Base-by-base conservation (phyloP, 1,139 yeast genomes). In the Meyerozyma sp. region DNA sequence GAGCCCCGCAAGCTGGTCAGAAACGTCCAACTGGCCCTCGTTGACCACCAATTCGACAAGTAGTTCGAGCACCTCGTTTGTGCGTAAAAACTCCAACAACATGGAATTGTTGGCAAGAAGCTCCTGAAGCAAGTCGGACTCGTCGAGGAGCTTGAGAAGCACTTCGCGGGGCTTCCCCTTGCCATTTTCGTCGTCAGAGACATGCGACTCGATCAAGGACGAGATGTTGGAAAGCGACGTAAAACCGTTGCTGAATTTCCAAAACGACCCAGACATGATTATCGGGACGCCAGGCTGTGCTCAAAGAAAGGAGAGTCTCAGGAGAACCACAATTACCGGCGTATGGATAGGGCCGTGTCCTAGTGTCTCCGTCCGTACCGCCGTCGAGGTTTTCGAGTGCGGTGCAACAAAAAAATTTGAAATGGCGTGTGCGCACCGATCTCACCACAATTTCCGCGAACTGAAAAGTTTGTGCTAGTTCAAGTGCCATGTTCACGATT, bases 201-300 rank as follows among this genome's bases (percentile, higher is more conserved):
- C 63, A 41, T 78, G 74, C 50, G 73, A 72, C 53, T 84, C 87
- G 50, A 93, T 74, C 40, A 91, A 73, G 44, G 83, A 81, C 50
- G 88, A 81, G 45, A 91, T 81, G 47, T 86, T 79, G 8, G 91
- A 82, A 40, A 82, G 79, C 42, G 89, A 80, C 42, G 90, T 79
- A 62, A 86, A 86, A 50, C 89, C 93, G 62, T 84, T 86, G 45
- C 91, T 88, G 65, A 88, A 86, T 63, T 88, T 84, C 98, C 98
- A 91, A 64, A 90, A 91, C 38, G 93, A 79, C 29, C 87, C 85
- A 3, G 91, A 82, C 93, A 84, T 84, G 42, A 26, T 49, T 42
- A 10, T 20, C 13, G n/a, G 37, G 25, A 25, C 13, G 25, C 26
- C 25, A 11, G 8, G 37, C 26, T 34, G 37, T 9, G 13, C 26